Evolutionary conservation across 2,329 filamentous ascomycete genomes (phyloP), one percentile per base, ranked within the genome.

Genomic region (Metarhizium robertsii): DNA sequence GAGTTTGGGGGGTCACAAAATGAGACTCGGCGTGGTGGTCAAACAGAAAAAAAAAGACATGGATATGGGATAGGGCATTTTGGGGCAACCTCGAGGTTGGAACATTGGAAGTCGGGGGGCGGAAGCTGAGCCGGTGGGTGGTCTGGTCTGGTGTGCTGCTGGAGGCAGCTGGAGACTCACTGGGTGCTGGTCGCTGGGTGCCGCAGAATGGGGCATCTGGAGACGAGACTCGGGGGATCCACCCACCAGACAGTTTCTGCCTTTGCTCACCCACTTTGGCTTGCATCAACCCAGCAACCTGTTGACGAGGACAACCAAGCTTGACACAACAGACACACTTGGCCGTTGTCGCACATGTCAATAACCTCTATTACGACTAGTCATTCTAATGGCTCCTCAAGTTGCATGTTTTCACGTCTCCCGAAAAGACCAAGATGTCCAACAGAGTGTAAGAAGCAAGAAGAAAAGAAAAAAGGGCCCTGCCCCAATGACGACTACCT

Each of bases 31-130:
- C 49, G 32, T 51, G 32, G 30, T 51, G 6, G 48, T 50, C 14
- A 56, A 60, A 60, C 18, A 45, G 14, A 20, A 53, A 36, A 56
- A 55, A 54, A 54, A 53, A 52, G 52, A 52, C 45, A 55, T n/a
- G 32, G 32, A 34, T 34, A 38, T 50, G 53, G 54, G 60, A 29
- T 38, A 55, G 57, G 38, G 56, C 52, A 55, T 8, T 45, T 45
- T 45, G 42, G 42, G 5, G 42, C 7, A 20, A 20, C 6, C 42
- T 18, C 42, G n/a, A 20, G 13, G 25, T 25, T 25, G 25, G 25
- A 25, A 25, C 25, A 25, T 25, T 25, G 25, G 25, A 25, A 25
- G 25, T 25, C 25, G 38, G 38, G 38, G 45, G 25, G 6, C 18
- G 42, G 18, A 20, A 25, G 6, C n/a, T 45, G 42, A 13, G n/a